Percentiles rank a stretch among this genome's conserved stretches.
phyloP scores from a whole-genome alignment of 2,329 filamentous ascomycete genomes.

The Monilinia fructigena region DNA sequence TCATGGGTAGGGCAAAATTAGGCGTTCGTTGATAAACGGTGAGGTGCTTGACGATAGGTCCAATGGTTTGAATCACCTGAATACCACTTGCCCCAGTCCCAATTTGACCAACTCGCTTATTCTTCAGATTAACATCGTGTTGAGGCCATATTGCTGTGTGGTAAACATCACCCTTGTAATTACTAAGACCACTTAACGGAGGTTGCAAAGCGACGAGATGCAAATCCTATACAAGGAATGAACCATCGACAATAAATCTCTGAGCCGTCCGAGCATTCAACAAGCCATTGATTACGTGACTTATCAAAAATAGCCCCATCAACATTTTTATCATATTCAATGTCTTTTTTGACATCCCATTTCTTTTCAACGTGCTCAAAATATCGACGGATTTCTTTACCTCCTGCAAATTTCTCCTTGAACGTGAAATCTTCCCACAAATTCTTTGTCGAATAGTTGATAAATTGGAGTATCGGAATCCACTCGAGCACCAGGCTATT shows the following conservation, averaged over 20 bases:
- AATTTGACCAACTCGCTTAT: slow-evolving; percentile 27
- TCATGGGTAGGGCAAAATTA: slow-evolving; percentile 43
- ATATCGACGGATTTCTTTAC: slow-evolving; percentile 54
- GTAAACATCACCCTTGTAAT: slow-evolving; percentile 34
- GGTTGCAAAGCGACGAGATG: slow-evolving; percentile 34
- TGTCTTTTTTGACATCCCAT: slow-evolving; percentile 51
- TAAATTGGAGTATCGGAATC: slow-evolving; percentile 47
- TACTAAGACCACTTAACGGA: slow-evolving; percentile 32
- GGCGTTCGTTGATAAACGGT: slow-evolving; percentile 57
- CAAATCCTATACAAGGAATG: slow-evolving; percentile 35
- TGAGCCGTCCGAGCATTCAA: slow-evolving; percentile 43
- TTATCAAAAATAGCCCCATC: slow-evolving; percentile 44
- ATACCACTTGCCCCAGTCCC: slow-evolving; percentile 34
- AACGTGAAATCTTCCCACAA: slow-evolving; percentile 56
- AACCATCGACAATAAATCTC: slow-evolving; percentile 31
- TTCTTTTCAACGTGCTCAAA: slow-evolving; percentile 60
- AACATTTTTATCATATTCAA: slow-evolving; percentile 43
- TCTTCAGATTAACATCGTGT: slow-evolving; percentile 47
- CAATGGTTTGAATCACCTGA: slow-evolving; percentile 30
- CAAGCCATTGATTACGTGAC: slow-evolving; percentile 42
- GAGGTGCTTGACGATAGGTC: slow-evolving; percentile 42
- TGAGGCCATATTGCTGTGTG: slow-evolving; percentile 33
- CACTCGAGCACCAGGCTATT: slow-evolving; percentile 44
- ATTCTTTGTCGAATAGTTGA: slow-evolving; percentile 47
- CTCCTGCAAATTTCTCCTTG: slow-evolving; percentile 52